phyloP scores from a whole-genome alignment of 148 eudicot genomes.

The Vaccinium macrocarpon region DNA sequence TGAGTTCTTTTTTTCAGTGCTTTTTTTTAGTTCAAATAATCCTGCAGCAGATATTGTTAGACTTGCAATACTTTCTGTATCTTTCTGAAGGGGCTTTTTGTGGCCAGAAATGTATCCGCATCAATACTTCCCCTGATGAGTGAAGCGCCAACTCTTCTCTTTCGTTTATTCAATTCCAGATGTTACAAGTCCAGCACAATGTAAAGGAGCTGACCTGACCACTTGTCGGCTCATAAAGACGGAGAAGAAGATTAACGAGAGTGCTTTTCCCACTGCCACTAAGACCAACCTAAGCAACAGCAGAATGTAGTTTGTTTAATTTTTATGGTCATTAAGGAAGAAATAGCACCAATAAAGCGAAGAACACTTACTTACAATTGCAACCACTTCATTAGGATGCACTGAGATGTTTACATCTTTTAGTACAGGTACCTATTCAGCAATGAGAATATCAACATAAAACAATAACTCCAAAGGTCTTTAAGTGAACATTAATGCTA shows the following conservation, averaged over 20 bases:
- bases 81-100: not conserved
- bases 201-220: constrained; percentile 61
- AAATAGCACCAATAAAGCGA: constrained; percentile 13
- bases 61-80: not conserved
- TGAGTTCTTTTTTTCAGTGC: not conserved
- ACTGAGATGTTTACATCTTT: constrained; percentile 58
- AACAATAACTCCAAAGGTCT: not conserved
- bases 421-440: constrained; percentile 70
- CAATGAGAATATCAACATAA: constrained; percentile 20
- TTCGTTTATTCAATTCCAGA: not conserved
- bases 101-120: not conserved
- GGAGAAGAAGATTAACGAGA: constrained; percentile 86
- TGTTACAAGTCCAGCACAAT: not conserved
- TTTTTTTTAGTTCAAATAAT: not conserved
- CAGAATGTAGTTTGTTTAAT: constrained; percentile 12
- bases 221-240: constrained; percentile 87
- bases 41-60: not conserved
- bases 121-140: not conserved
- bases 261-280: constrained; percentile 99
- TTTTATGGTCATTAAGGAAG: constrained; percentile 4
- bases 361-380: constrained; percentile 58
- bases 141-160: not conserved
- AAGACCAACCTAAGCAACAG: constrained; percentile 77
- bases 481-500: not conserved
- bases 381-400: constrained; percentile 87